A percentile compares a stretch with the other conserved stretches of the same genome.
Evolutionary conservation across 2,329 filamentous ascomycete genomes (phyloP).

Genomic region (Hirsutella rhossiliensis): DNA sequence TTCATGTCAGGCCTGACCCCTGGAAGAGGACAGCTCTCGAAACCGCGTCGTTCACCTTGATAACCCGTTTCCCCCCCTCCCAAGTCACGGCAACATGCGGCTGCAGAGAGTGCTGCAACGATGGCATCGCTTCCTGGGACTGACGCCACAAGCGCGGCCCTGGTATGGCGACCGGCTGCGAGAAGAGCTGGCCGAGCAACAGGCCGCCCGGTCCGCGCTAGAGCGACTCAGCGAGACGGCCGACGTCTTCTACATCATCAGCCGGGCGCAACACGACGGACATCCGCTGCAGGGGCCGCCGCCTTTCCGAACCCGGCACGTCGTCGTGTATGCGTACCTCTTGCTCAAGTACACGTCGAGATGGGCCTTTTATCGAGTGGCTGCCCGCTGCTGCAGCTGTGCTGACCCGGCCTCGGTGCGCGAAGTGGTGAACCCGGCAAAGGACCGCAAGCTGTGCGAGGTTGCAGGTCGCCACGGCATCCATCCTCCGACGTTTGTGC

Average conservation of each 20-base stretch:
- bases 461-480: constrained; percentile 26
- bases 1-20: too few relatives aligned
- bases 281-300: constrained; percentile 17
- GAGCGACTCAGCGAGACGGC: constrained; percentile 29
- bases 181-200: constrained; percentile 25
- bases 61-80: neutral
- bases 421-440: constrained; percentile 32
- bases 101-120: neutral
- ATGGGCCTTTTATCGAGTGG: constrained; percentile 26
- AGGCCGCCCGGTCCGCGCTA: constrained; percentile 14
- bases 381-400: constrained; percentile 18
- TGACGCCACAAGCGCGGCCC: constrained; percentile 18
- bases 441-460: constrained; percentile 19
- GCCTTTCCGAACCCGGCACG: constrained; percentile 10
- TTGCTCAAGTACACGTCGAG: constrained; percentile 28
- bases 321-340: constrained; percentile 26
- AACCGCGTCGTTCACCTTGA: too few relatives aligned
- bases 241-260: constrained; percentile 29
- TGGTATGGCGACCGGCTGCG: constrained; percentile 27
- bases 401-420: constrained; percentile 14
- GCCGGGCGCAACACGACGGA: constrained; percentile 25
- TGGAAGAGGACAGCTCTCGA: too few relatives aligned
- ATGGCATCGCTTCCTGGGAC: constrained; percentile 9
- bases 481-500: constrained; percentile 17
- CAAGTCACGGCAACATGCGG: neutral